These are phyloP conservation scores for Solanum neorickii DNA, from an alignment of 257 asterid genomes.

Conservation along the genomic window DNA sequence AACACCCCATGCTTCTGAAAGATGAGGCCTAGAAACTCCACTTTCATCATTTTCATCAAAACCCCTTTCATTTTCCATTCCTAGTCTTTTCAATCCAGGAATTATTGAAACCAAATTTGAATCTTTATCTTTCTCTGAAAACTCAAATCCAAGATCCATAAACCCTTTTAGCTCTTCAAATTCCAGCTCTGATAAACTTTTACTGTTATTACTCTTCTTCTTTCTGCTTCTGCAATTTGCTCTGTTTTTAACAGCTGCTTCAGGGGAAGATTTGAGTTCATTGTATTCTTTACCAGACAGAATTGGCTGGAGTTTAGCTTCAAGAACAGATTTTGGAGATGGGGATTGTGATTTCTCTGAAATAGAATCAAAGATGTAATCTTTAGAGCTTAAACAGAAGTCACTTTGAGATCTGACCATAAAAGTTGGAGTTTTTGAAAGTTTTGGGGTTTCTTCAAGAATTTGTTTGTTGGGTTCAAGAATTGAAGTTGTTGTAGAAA, in stretches of 20 bases:
- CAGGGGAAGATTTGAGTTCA: background rate
- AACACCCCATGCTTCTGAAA: slow-evolving; percentile 45
- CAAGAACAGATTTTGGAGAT: slow-evolving; percentile 49
- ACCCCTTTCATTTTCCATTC: slow-evolving; percentile 5
- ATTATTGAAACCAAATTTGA: slow-evolving; percentile 37
- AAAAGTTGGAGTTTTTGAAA: slow-evolving; percentile 19
- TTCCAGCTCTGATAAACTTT: slow-evolving; percentile 60
- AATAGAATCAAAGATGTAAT: background rate
- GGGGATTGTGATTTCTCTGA: background rate
- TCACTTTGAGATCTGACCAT: slow-evolving; percentile 46
- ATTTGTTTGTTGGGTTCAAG: background rate
- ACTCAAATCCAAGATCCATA: slow-evolving; percentile 78
- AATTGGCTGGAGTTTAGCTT: slow-evolving; percentile 48
- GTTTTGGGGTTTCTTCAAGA: slow-evolving; percentile 6
- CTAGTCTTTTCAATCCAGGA: slow-evolving; percentile 50
- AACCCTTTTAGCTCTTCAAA: slow-evolving; percentile 69
- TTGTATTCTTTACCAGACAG: slow-evolving; percentile 44
- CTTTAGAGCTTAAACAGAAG: slow-evolving; percentile 29
- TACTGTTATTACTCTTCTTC: slow-evolving; percentile 11
- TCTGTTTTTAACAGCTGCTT: background rate
- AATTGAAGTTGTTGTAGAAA: background rate
- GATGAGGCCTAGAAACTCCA: slow-evolving; percentile 31
- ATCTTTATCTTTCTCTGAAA: slow-evolving; percentile 44
- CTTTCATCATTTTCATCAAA: background rate
- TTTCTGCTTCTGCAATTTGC: background rate